phyloP scores from a whole-genome alignment of 805 yeast genomes.

The Wickerhamiella galacta region DNA sequence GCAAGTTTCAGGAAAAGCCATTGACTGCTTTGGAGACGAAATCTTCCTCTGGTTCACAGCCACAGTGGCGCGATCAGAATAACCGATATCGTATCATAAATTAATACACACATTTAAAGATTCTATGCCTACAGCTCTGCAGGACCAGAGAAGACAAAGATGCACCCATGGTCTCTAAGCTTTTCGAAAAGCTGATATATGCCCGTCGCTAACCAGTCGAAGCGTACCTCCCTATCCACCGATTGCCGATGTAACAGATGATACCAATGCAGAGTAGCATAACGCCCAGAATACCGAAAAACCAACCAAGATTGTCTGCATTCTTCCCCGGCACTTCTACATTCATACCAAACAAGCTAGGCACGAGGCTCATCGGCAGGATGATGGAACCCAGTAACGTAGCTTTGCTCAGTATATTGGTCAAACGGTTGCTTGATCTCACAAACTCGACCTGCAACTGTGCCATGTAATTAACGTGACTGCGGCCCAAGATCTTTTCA shows the following conservation, averaged over 20 bases:
- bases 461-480: slow-evolving; percentile 84
- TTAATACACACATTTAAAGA: not conserved
- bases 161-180: too few relatives aligned
- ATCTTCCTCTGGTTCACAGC: too few relatives aligned
- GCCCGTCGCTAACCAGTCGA: too few relatives aligned
- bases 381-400: slow-evolving; percentile 80
- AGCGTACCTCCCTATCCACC: too few relatives aligned
- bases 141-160: too few relatives aligned
- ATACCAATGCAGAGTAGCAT: slow-evolving; percentile 27
- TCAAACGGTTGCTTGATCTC: slow-evolving; percentile 66
- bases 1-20: too few relatives aligned
- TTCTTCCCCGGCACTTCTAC: slow-evolving; percentile 66
- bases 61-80: too few relatives aligned
- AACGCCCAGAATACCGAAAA: slow-evolving; percentile 46
- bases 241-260: slow-evolving; percentile 26
- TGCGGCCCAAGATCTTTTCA: slow-evolving; percentile 83
- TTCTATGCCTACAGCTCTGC: too few relatives aligned
- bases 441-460: slow-evolving; percentile 88
- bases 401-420: slow-evolving; percentile 75
- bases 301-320: slow-evolving; percentile 37
- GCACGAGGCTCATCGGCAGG: slow-evolving; percentile 75
- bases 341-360: slow-evolving; percentile 94
- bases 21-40: too few relatives aligned
- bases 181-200: too few relatives aligned
- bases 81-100: too few relatives aligned